Conservation (phyloP, 441 rosid genomes). For the Syzygium malaccense region DNA sequence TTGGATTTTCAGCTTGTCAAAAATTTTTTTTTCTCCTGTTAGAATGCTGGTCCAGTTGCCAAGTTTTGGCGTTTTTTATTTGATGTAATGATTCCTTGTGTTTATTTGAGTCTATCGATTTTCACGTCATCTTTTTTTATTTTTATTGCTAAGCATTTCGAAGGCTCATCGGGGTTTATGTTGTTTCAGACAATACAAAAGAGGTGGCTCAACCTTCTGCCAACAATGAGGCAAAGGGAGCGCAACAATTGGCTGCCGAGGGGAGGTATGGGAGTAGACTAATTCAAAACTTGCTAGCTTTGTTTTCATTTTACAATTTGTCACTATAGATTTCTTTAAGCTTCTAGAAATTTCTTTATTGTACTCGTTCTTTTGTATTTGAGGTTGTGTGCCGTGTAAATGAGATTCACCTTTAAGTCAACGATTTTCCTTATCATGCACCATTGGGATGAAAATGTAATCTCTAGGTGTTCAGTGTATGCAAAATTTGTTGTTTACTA, state of each 20-base stretch:
- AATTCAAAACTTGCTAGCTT: not conserved
- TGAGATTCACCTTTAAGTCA: not conserved
- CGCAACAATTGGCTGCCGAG: conserved; percentile 36
- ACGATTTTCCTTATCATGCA: not conserved
- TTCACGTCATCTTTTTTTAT: not conserved
- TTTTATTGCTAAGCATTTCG: not conserved
- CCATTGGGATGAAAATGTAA: not conserved
- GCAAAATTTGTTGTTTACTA: not conserved
- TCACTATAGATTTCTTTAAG: not conserved
- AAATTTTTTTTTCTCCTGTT: not conserved
- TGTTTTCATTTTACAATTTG: not conserved
- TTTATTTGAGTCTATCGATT: not conserved
- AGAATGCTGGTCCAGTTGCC: not conserved
- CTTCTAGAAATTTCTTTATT: not conserved
- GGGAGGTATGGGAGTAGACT: conserved; percentile 37
- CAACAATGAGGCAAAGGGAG: conserved; percentile 27
- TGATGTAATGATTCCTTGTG: not conserved
- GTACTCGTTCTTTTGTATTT: not conserved
- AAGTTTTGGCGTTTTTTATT: not conserved
- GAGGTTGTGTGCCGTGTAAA: not conserved
- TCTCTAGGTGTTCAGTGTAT: not conserved
- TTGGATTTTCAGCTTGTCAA: not conserved
- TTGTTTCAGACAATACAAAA: conserved; percentile 46
- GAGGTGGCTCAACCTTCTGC: conserved; percentile 27
- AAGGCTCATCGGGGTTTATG: not conserved